Base-by-base conservation (phyloP, 805 yeast species). In the Tetrapisispora phaffii region DNA sequence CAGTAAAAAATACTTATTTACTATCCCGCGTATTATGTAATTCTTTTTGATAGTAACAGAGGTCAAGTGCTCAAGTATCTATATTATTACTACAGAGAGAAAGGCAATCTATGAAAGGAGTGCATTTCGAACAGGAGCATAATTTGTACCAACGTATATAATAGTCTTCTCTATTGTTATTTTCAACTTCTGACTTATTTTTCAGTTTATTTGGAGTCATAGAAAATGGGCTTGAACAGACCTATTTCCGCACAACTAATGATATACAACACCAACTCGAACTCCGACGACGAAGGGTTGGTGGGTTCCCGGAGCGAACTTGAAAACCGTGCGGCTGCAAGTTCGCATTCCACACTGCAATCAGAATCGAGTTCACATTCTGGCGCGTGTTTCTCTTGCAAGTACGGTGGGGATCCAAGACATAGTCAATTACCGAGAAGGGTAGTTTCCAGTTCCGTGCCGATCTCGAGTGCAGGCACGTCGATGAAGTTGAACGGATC, bases 171-270 rank as follows among this genome's bases (percentile, higher is more conserved):
- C n/a, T n/a, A n/a, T n/a, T n/a, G n/a, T n/a, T n/a, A n/a, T n/a
- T n/a, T n/a, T n/a, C n/a, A n/a, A n/a, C n/a, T n/a, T n/a, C n/a
- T n/a, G n/a, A n/a, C n/a, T n/a, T n/a, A n/a, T n/a, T n/a, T n/a
- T n/a, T n/a, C n/a, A n/a, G n/a, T n/a, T n/a, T n/a, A n/a, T n/a
- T n/a, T n/a, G n/a, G n/a, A n/a, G n/a, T n/a, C n/a, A n/a, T n/a
- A n/a, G n/a, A n/a, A n/a, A 21, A 32, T 24, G 31, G 22, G 16
- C 19, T 21, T 41, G 24, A 44, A 39, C 22, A 47, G 39, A 37
- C 52, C 52, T 1, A 32, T 49, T 6, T 39, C 46, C 12, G 52
- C 50, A 10, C 52, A 49, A 17, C 24, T 49, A 8, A 42, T 44
- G 19, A 44, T 47, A 7, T 44, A 44, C 23, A 47, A 47, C 29